Percentiles rank a stretch among this genome's conserved stretches.
Evolutionary conservation across 2,329 filamentous ascomycete species (phyloP).

Genomic region (Cladobotryum protrusum): DNA sequence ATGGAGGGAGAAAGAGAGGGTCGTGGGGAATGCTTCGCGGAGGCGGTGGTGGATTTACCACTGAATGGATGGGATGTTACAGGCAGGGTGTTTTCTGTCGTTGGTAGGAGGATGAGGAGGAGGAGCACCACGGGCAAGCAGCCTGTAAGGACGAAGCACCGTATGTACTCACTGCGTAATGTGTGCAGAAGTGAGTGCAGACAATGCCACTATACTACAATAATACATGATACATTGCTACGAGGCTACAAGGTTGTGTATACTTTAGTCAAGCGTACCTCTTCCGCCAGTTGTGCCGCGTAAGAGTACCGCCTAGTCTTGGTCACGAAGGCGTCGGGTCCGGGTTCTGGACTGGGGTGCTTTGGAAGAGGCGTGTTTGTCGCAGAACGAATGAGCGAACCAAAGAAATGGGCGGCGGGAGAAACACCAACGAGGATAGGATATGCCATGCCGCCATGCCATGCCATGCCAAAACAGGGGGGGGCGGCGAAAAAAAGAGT

Average conservation of each 20-base stretch:
- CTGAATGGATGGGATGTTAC: background rate
- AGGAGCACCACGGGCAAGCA: too few relatives aligned
- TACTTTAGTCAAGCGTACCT: background rate
- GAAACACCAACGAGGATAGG: too few relatives aligned
- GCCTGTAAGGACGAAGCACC: background rate
- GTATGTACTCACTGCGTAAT: background rate
- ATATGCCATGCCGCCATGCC: too few relatives aligned
- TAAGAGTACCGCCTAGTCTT: background rate
- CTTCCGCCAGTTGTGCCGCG: too few relatives aligned
- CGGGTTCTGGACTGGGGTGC: too few relatives aligned
- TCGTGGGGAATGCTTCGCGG: slow-evolving; percentile 6
- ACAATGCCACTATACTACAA: too few relatives aligned
- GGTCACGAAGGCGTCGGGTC: background rate
- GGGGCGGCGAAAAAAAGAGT: too few relatives aligned
- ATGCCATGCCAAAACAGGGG: too few relatives aligned
- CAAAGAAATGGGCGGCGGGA: too few relatives aligned
- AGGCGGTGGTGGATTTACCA: background rate
- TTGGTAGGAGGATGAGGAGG: too few relatives aligned
- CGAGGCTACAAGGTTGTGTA: background rate
- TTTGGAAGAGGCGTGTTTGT: too few relatives aligned
- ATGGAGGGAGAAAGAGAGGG: slow-evolving; percentile 16
- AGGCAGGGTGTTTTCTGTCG: background rate
- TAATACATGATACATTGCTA: background rate
- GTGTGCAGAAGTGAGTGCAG: background rate
- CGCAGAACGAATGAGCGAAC: too few relatives aligned